Evolutionary conservation across 83 land plant species (phyloP).

Genomic region (Picea abies): DNA sequence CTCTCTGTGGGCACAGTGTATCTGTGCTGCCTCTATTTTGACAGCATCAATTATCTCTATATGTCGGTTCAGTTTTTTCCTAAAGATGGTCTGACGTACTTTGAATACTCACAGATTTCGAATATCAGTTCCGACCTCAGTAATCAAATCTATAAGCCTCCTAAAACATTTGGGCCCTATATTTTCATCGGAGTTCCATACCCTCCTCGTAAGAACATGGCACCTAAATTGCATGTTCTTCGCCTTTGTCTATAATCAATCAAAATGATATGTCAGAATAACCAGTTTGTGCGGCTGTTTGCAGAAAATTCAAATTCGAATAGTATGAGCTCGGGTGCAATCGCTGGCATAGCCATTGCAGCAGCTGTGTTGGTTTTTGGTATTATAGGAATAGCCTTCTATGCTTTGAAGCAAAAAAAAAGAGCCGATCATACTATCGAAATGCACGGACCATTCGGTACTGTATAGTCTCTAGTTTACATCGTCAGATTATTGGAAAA

Average conservation of each 20-base stretch:
- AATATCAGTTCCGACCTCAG: background rate
- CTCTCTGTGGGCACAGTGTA: slow-evolving; percentile 30
- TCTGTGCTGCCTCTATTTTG: slow-evolving; percentile 30
- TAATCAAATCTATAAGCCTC: slow-evolving; percentile 1
- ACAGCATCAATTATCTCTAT: slow-evolving; percentile 9
- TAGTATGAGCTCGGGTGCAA: slow-evolving; percentile 16
- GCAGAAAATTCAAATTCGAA: slow-evolving; percentile 16
- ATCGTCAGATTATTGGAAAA: background rate
- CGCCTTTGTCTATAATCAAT: background rate
- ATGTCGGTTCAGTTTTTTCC: slow-evolving; percentile 1
- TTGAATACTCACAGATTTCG: background rate
- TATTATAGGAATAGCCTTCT: slow-evolving; percentile 23
- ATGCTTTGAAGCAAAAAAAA: slow-evolving; percentile 36
- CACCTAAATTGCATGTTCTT: too few species aligned
- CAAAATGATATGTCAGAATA: background rate
- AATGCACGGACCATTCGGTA: slow-evolving; percentile 48
- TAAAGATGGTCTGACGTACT: background rate
- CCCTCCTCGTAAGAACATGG: slow-evolving; percentile 36
- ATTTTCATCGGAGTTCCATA: slow-evolving; percentile 47
- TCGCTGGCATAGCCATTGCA: slow-evolving; percentile 34
- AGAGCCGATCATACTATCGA: slow-evolving; percentile 34
- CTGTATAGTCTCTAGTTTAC: background rate
- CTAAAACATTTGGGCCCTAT: slow-evolving; percentile 7
- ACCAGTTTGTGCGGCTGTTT: background rate
- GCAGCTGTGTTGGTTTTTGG: slow-evolving; percentile 21